These are phyloP conservation scores for Nakaseomyces sp. DNA, from an alignment of 1,139 yeast genomes.

Conservation along the genomic window DNA sequence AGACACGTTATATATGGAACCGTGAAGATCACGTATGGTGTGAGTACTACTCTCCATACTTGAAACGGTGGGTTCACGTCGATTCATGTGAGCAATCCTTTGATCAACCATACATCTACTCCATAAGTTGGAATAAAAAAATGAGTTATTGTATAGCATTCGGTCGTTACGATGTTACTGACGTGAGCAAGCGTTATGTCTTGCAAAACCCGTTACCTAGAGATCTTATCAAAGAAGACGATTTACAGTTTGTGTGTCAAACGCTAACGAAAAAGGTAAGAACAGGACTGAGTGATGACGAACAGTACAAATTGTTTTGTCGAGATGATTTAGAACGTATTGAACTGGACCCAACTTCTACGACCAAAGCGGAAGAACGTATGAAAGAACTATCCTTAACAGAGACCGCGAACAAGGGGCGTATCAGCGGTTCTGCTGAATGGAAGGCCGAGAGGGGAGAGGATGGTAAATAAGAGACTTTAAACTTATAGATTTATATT, in stretches of 20 bases:
- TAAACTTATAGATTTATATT: background rate
- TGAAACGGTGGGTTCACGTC: conserved; percentile 72
- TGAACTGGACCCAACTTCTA: conserved; percentile 25
- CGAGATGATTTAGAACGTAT: conserved; percentile 37
- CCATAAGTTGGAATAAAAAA: conserved; percentile 83
- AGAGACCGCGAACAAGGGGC: conserved; percentile 30
- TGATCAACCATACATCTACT: conserved; percentile 72
- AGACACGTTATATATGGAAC: conserved; percentile 73
- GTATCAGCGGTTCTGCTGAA: conserved; percentile 67
- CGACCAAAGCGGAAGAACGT: conserved; percentile 1
- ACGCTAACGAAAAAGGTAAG: conserved; percentile 37
- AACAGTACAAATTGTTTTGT: conserved; percentile 29
- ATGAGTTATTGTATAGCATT: conserved; percentile 83
- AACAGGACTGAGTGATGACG: conserved; percentile 28
- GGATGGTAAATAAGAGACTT: conserved; percentile 38
- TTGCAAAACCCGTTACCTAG: conserved; percentile 47
- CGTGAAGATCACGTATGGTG: conserved; percentile 96
- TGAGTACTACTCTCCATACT: conserved; percentile 60
- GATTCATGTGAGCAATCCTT: conserved; percentile 84
- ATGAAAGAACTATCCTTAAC: background rate
- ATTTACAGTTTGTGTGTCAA: conserved; percentile 35
- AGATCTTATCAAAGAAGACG: conserved; percentile 36
- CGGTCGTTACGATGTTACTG: conserved; percentile 50
- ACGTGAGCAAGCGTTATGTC: conserved; percentile 64
- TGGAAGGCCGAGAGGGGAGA: conserved; percentile 80